Base-by-base conservation (phyloP, 306 rosid genomes). In the Medicago arabica region DNA sequence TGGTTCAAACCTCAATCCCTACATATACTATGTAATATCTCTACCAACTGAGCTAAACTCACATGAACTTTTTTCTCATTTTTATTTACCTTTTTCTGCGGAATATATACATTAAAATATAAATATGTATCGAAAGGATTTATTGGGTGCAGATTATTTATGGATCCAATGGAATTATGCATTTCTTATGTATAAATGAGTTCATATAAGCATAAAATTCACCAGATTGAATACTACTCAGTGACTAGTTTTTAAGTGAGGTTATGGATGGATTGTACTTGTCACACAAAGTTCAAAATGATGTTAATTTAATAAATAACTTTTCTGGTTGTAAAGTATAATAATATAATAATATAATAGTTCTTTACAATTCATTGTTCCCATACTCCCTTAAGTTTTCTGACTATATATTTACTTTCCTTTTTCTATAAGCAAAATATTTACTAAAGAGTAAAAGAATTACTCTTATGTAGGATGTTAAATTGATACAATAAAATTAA, bases 121-220 rank as follows among this genome's bases (percentile, higher is more conserved):
- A 2, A 4, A 55, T 31, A 31, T 78, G 68, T 82, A 69, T 83
- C 71, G 86, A 80, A 74, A 80, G 19, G 63, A 43, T 83, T 36
- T 68, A 80, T 78, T 78, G 44, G 75, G 70, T 64, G 51, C 74
- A 78, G 83, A 69, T 63, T 34, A 55, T 80, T 79, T 74, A 63
- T 61, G 25, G 89, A 90, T 88, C 92, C 89, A 83, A 83, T 83
- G 85, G 80, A 87, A 84, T 79, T 83, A 83, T 78, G 4, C 47
- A 47, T 76, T 65, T 74, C 44, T 61, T 71, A 81, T 69, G 21
- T 60, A 38, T 61, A 72, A 36, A 21, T 18, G 63, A 70, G 83
- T 36, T 74, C 50, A 71, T 34, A 50, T 74, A 59, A 41, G 44
- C 75, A 77, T 55, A 41, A 68, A 71, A 83, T 71, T 81, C 83